Conservation (phyloP, 2,329 filamentous ascomycete species). For the Ilyonectria mors-panacis region DNA sequence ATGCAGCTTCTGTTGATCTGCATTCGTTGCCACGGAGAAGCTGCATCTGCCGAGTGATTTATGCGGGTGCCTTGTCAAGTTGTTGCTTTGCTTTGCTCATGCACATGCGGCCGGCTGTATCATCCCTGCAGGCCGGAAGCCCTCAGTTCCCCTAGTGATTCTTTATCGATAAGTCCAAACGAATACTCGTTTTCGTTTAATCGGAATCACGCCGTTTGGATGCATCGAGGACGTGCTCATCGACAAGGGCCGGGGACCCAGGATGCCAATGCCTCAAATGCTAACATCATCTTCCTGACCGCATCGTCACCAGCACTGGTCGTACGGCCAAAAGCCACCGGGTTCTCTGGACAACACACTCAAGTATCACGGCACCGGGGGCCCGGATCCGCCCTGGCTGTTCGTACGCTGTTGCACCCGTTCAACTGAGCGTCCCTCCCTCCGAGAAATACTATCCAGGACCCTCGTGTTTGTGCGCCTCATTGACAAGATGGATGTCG, state of each 20-base stretch:
- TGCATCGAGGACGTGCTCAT: background rate
- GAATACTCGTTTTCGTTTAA: background rate
- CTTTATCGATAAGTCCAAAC: background rate
- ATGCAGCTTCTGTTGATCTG: conserved; percentile 6
- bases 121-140: background rate
- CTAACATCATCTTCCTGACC: background rate
- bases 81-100: conserved; percentile 12
- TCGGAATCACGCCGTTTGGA: background rate
- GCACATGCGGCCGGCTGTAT: conserved; percentile 1
- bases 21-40: conserved; percentile 1
- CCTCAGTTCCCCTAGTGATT: background rate
- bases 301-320: background rate
- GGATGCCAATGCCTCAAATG: background rate
- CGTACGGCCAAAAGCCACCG: background rate
- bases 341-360: background rate
- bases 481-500: background rate
- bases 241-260: background rate
- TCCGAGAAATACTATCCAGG: background rate
- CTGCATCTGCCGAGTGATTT: background rate
- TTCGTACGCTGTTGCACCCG: background rate
- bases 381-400: background rate
- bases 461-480: background rate
- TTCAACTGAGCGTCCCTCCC: background rate
- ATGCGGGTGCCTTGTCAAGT: background rate
- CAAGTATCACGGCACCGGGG: background rate